Evolutionary conservation across 2,329 filamentous ascomycete genomes (phyloP).

Genomic region (Aspergillus sp.): DNA sequence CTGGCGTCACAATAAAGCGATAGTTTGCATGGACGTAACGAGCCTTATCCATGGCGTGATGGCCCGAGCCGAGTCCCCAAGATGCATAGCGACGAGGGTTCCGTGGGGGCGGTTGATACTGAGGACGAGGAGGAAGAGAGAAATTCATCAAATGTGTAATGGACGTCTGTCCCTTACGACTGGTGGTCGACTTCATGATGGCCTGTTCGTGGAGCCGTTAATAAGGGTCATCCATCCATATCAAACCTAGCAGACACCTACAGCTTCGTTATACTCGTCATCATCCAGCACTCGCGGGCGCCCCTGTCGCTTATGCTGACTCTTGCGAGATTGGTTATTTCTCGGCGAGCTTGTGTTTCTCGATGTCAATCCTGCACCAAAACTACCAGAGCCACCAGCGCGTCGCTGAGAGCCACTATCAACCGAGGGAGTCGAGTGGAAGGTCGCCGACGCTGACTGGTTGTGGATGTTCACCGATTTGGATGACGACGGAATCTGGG

Average conservation of each 20-base stretch:
- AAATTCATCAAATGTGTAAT: constrained; percentile 98
- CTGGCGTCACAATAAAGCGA: constrained; percentile 87
- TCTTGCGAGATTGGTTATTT: constrained; percentile 72
- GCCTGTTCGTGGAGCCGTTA: constrained; percentile 37
- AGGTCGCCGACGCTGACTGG: constrained; percentile 31
- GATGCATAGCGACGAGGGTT: constrained; percentile 69
- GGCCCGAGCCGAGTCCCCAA: constrained; percentile 83
- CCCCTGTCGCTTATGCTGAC: constrained; percentile 79
- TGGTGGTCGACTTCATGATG: constrained; percentile 62
- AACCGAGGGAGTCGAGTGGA: constrained; percentile 27
- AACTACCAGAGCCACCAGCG: constrained; percentile 38
- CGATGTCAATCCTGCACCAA: constrained; percentile 38
- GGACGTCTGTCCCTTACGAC: constrained; percentile 87
- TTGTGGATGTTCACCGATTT: constrained; percentile 39
- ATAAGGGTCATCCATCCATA: too few species aligned
- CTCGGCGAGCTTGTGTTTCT: constrained; percentile 46
- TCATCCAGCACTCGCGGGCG: constrained; percentile 74
- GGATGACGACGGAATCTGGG: constrained; percentile 33
- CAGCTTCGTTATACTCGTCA: constrained; percentile 79
- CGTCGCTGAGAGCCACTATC: constrained; percentile 41
- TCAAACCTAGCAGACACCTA: constrained; percentile 43
- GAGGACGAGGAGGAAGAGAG: constrained; percentile 71
- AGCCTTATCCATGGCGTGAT: constrained; percentile 88
- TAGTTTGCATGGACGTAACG: constrained; percentile 95
- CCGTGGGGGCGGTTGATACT: constrained; percentile 54